phyloP scores from a whole-genome alignment of 176 grass and related monocot genomes.

The Oryza rufipogon region DNA sequence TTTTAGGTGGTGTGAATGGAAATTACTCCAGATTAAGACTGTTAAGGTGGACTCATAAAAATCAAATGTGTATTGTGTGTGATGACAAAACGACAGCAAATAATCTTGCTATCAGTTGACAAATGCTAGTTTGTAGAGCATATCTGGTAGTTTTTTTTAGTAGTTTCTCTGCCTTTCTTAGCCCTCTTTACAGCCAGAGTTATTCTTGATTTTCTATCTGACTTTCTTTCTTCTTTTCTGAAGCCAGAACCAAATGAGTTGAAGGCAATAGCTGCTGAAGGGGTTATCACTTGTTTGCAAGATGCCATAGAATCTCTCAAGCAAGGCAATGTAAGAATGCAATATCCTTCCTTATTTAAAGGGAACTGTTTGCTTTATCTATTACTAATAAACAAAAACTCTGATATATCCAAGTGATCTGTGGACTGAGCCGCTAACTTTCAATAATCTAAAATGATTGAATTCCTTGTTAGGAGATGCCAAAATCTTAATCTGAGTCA shows the following conservation, averaged over 20 bases:
- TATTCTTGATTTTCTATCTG: background rate
- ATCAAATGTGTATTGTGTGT: background rate
- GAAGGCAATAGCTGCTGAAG: constrained; percentile 83
- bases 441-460: constrained; percentile 9
- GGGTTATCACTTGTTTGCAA: constrained; percentile 86
- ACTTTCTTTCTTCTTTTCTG: constrained; percentile 31
- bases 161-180: background rate
- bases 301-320: constrained; percentile 83
- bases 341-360: background rate
- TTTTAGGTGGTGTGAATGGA: constrained; percentile 8
- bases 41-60: background rate
- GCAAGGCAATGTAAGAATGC: constrained; percentile 66
- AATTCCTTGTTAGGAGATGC: background rate
- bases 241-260: constrained; percentile 86
- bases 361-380: background rate
- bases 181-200: background rate
- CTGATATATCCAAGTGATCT: constrained; percentile 12
- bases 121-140: background rate
- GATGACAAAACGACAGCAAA: background rate
- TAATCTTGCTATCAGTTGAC: background rate
- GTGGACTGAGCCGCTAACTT: background rate
- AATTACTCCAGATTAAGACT: background rate
- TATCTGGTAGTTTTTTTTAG: background rate
- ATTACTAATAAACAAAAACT: background rate
- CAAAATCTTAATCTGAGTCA: background rate